Evolutionary conservation across 2,329 filamentous ascomycete species (phyloP).

Genomic region (Cylindrodendrum hubeiense): DNA sequence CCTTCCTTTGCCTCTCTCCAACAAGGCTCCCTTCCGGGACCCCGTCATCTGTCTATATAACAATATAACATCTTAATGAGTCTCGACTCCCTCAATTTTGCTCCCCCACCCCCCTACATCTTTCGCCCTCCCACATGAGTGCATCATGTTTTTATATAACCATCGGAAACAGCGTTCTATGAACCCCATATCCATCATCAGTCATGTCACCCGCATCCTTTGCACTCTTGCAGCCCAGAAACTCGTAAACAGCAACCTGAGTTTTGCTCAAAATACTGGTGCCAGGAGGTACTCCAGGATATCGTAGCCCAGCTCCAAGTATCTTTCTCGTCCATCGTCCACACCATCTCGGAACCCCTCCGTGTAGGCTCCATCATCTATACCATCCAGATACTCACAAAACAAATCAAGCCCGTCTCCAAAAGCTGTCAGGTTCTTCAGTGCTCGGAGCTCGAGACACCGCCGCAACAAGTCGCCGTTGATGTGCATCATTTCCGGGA

Average conservation of each 20-base stretch:
- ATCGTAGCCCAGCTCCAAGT: constrained; percentile 64
- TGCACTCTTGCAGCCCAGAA: too few relatives aligned
- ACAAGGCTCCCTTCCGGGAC: background rate
- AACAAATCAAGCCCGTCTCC: constrained; percentile 56
- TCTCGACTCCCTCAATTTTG: background rate
- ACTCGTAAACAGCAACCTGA: background rate
- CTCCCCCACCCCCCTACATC: background rate
- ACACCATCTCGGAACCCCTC: constrained; percentile 43
- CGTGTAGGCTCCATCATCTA: constrained; percentile 62
- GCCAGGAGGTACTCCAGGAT: constrained; percentile 67
- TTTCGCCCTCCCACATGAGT: background rate
- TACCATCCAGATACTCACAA: constrained; percentile 59
- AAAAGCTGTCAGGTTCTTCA: constrained; percentile 57
- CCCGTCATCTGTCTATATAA: background rate
- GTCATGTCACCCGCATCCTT: background rate
- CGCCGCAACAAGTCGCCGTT: constrained; percentile 74
- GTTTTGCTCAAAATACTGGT: constrained; percentile 57
- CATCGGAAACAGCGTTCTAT: too few relatives aligned
- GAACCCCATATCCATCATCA: too few relatives aligned
- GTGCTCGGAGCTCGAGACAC: constrained; percentile 60
- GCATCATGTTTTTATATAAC: too few relatives aligned
- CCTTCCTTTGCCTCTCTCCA: background rate
- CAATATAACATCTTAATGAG: background rate
- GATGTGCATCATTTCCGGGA: constrained; percentile 69
- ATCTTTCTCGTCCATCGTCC: constrained; percentile 45